Percentiles rank a stretch among this genome's conserved stretches.
Conservation (phyloP, 176 grass and related monocot species). For the Aegilops sharonensis region DNA sequence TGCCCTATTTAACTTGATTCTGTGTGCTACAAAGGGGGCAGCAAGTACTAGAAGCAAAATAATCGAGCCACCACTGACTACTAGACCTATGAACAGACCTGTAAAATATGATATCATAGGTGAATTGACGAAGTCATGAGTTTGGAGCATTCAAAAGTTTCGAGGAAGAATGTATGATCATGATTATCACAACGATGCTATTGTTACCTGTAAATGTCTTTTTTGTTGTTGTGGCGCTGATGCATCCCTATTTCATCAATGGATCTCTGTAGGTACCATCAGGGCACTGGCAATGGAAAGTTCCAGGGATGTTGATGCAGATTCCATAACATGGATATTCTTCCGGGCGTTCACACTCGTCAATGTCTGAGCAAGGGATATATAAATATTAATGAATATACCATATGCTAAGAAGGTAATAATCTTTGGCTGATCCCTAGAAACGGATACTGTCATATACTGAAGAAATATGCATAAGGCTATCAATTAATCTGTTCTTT, state of each 20-base stretch:
- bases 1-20: not conserved
- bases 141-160: not conserved
- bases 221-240: not conserved
- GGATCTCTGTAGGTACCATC: not conserved
- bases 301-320: not conserved
- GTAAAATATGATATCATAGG: not conserved
- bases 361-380: not conserved
- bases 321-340: slow-evolving; percentile 3
- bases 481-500: not conserved
- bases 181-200: not conserved
- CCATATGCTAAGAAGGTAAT: not conserved
- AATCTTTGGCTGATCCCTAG: not conserved
- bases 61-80: not conserved
- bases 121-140: not conserved
- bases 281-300: not conserved
- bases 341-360: not conserved
- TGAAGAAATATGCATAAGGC: not conserved
- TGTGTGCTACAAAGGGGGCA: not conserved
- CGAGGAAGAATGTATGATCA: not conserved
- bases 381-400: not conserved
- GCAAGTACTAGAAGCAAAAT: not conserved
- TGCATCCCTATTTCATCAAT: not conserved
- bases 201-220: not conserved
- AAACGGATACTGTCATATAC: not conserved
- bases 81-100: not conserved